Conservation (phyloP, 495 filamentous ascomycete genomes). For the Daldinia caldariorum region DNA sequence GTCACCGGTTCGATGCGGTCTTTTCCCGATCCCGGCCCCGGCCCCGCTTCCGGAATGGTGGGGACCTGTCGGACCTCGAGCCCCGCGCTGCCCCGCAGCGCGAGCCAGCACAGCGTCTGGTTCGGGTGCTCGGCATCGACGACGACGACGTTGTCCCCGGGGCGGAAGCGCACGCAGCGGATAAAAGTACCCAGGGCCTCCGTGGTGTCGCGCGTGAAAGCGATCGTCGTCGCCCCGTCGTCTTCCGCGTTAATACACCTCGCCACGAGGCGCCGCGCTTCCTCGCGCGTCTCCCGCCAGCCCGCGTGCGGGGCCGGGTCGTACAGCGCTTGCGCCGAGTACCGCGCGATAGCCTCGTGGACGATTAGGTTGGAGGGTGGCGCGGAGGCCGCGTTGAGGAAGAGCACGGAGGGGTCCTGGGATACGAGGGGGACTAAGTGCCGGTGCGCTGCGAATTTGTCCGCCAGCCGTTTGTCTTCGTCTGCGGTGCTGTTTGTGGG, state of each 20-base stretch:
- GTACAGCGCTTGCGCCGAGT: slow-evolving; percentile 32
- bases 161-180: slow-evolving; percentile 14
- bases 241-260: slow-evolving; percentile 35
- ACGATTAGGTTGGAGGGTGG: slow-evolving; percentile 40
- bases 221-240: slow-evolving; percentile 17
- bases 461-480: slow-evolving; percentile 18
- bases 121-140: slow-evolving; percentile 42
- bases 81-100: slow-evolving; percentile 28
- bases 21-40: slow-evolving; percentile 1
- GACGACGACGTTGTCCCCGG: slow-evolving; percentile 40
- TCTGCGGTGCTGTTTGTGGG: background rate
- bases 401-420: slow-evolving; percentile 22
- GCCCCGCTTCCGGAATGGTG: slow-evolving; percentile 18
- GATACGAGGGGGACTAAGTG: slow-evolving; percentile 29
- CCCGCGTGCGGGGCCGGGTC: slow-evolving; percentile 1
- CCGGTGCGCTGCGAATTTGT: slow-evolving; percentile 30
- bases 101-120: slow-evolving; percentile 30
- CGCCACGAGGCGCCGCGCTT: slow-evolving; percentile 30
- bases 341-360: slow-evolving; percentile 38
- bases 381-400: slow-evolving; percentile 39
- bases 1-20: slow-evolving; percentile 5
- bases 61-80: slow-evolving; percentile 36
- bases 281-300: slow-evolving; percentile 23
- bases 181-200: slow-evolving; percentile 39
- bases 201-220: slow-evolving; percentile 44